phyloP scores from a whole-genome alignment of 2,329 filamentous ascomycete species.

The Bipolaris sorokiniana region DNA sequence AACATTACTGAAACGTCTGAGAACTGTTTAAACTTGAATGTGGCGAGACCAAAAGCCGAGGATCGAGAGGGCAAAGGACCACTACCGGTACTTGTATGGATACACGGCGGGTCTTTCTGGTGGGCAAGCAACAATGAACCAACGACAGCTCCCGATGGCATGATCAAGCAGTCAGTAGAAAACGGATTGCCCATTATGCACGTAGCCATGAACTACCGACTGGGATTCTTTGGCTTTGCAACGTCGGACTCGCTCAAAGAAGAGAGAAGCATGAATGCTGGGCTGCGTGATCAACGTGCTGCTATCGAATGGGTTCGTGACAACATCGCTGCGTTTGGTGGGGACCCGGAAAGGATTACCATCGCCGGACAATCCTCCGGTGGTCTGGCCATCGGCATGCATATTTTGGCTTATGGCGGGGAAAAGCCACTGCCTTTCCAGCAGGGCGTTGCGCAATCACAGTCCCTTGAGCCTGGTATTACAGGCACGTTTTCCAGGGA shows the following conservation, averaged over 20 bases:
- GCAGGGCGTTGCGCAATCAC: conserved; percentile 51
- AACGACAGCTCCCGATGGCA: conserved; percentile 52
- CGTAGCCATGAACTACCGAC: conserved; percentile 46
- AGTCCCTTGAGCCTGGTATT: conserved; percentile 59
- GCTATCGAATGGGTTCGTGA: conserved; percentile 50
- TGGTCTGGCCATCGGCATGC: conserved; percentile 41
- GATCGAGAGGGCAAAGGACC: conserved; percentile 33
- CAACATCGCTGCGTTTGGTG: conserved; percentile 46
- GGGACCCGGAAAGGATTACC: conserved; percentile 46
- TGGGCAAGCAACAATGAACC: conserved; percentile 42
- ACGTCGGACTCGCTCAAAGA: conserved; percentile 40
- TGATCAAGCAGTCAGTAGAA: conserved; percentile 55
- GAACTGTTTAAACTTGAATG: conserved; percentile 66
- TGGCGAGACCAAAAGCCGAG: conserved; percentile 59
- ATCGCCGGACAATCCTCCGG: conserved; percentile 51
- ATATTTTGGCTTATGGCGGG: conserved; percentile 45
- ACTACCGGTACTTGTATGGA: conserved; percentile 66
- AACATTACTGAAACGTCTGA: conserved; percentile 54
- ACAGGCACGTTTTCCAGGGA: conserved; percentile 56
- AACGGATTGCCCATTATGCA: conserved; percentile 51
- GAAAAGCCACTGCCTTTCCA: conserved; percentile 38
- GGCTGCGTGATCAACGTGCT: conserved; percentile 48
- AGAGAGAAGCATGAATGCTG: conserved; percentile 47
- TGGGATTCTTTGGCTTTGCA: conserved; percentile 51
- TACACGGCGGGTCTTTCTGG: conserved; percentile 59